A percentile compares a stretch with the other conserved stretches of the same genome.
phyloP scores from a whole-genome alignment of 257 asterid genomes.

The Solanum lignicaule region DNA sequence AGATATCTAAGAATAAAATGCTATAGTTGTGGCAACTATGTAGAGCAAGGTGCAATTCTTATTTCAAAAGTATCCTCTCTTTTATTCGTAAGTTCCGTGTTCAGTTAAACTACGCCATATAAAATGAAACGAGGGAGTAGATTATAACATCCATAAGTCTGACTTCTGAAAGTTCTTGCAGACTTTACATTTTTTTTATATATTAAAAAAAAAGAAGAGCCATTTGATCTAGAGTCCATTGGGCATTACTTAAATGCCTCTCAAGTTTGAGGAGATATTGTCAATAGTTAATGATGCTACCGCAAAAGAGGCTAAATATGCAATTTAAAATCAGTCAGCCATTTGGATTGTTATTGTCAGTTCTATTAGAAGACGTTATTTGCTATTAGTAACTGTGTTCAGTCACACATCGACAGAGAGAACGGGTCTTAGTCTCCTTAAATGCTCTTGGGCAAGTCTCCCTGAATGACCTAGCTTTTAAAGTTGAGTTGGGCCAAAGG shows the following conservation, averaged over 20 bases:
- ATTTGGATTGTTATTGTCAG: background rate
- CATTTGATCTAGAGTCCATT: background rate
- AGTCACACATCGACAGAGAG: background rate
- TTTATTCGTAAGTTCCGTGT: background rate
- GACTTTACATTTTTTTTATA: background rate
- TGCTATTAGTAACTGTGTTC: background rate
- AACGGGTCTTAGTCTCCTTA: background rate
- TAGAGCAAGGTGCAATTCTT: background rate
- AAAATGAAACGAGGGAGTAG: background rate
- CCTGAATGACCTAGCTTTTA: background rate
- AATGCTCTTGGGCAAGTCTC: background rate
- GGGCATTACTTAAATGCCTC: background rate
- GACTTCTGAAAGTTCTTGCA: background rate
- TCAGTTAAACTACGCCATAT: background rate
- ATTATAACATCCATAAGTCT: background rate
- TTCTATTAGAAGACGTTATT: background rate
- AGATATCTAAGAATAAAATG: background rate
- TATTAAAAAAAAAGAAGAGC: background rate
- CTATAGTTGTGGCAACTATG: background rate
- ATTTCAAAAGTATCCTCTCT: background rate
- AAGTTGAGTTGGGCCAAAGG: background rate
- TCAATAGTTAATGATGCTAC: background rate
- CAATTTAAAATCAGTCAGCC: background rate
- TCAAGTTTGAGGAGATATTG: background rate
- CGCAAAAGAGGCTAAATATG: background rate